Base-by-base conservation (phyloP, 2,329 filamentous ascomycete species). In the Mollisiaceae sp. region DNA sequence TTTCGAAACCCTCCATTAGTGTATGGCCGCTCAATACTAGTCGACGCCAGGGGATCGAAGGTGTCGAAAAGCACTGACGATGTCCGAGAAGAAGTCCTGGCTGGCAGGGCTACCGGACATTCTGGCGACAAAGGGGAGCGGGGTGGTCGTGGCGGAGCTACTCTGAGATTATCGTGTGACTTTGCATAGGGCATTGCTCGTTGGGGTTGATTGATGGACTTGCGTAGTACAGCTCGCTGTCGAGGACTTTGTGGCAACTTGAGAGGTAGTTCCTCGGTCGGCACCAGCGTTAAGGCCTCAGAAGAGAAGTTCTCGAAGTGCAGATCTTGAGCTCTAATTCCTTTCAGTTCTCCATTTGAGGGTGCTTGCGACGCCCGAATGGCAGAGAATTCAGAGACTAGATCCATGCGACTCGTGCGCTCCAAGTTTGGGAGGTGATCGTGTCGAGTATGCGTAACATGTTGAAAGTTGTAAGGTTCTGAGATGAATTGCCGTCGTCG, bases 381-480 rank as follows among this genome's bases (percentile, higher is more conserved):
- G 14, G 78, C 77, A 18, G 80, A 79, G 63, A 82, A 79, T 64
- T 83, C 82, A 12, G 79, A 79, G 15, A 79, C 78, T 58, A 82
- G 71, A 35, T 82, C 78, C 57, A 76, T 75, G 18, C 78, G 79
- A 69, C 78, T 82, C 2, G 77, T 71, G 35, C 78, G 76, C 50
- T 80, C 77, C 8, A 82, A 67, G 63, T 78, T 78, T 4, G 81
- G 76, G 2, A 83, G 65, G 59, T 82, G 78, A 36, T 87, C 82
- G 56, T 82, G 82, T 14, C 81, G 78, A 14, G 83, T 86, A 73
- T 89, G 86, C 4, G 84, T 82, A 39, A 90, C 80, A 75, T 90
- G 87, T 73, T 89, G 86, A 67, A 90, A 90, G 78, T 89, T 89
- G 76, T 87, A 89, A 2, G 87, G 87, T 0, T 80, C 83, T 0